Base-by-base conservation (phyloP, 2,329 filamentous ascomycete species). In the Aspergillus udagawae region DNA sequence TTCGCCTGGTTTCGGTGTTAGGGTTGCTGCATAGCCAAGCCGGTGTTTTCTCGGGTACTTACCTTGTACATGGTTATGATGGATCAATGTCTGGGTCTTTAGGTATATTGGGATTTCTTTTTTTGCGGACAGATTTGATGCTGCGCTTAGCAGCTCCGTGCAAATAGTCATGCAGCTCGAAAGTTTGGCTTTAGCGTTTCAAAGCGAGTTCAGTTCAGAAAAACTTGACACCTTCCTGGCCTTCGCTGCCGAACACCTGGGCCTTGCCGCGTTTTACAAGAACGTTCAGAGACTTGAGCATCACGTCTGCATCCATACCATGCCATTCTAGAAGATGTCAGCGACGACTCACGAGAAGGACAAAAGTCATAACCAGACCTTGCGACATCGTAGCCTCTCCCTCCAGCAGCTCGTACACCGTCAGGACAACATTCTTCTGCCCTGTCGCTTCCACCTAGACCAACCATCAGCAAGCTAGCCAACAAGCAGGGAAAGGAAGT, bases 221-320 rank as follows among this genome's bases (percentile, higher is more conserved):
- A 79, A 99, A 97, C 79, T 99, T 99, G 63, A 97, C 91, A 67
- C 94, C 94, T 68, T 90, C 86, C 59, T 90, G 89, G 71, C 93
- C 91, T 67, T 93, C 92, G 54, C 86, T 84, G 35, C 93, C 93
- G 77, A 99, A 97, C 27, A 97, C 86, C 75, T 97, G 93, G 14
- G 92, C 93, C 77, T 90, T 96, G 65, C 92, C 92, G 61, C 88
- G 84, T 81, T 95, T 96, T 38, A 96, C 92, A 51, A 97, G 81
- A 51, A 94, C 81, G 59, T 85, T 83, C 51, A 99, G 80, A 41
- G 90, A 88, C 73, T 88, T 92, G 64, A 89, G 83, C 68, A 99
- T 81, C 60, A 96, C 74, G 25, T 92, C 90, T 49, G 82, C 80
- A 70, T 97, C 92, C 80, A 99, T 89, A n/a, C 90, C 90, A 73